Base-by-base conservation (phyloP, 2,329 filamentous ascomycete species). In the Teratosphaeria epicoccoides region DNA sequence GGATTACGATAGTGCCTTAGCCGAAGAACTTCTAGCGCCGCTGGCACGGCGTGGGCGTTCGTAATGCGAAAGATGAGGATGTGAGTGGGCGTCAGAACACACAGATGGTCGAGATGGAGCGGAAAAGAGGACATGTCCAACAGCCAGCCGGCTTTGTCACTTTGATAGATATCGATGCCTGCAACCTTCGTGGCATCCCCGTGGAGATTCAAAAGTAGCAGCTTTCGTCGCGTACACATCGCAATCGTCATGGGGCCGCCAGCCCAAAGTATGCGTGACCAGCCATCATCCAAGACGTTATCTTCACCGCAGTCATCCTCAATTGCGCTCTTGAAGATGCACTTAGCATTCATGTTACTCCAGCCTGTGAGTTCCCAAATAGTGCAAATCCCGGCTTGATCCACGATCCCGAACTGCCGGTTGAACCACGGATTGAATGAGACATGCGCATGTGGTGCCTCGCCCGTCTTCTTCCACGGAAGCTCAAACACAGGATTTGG, bases 341-440 rank as follows among this genome's bases (percentile, higher is more conserved):
- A 55, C 43, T 49, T 49, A 23, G 49, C 53, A 9, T 44, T 55
- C 26, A 52, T 23, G 7, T 23, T 24, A 20, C 25, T 49, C 47
- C 49, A 43, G 50, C 50, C 51, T 57, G 63, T 57, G 23, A 85
- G 69, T 54, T 85, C 75, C 81, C 83, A 88, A 3, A 88, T 66
- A 43, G 73, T 81, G 86, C 85, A 90, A 52, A 71, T 73, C 1
- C 84, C 85, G 28, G 70, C 70, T 49, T 80, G 73, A 59, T 89
- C 83, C 17, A 89, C 72, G 24, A 88, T 71, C 14, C 76, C 82
- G 49, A 89, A 68, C 59, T 85, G 82, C 1, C 80, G 76, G 14
- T 72, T 68, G 52, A 73, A 79, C 64, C 70, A 78, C 0, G 83
- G 79, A 56, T 83, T 84, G 63, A 89, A 86, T 0, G 78, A 68